These are phyloP conservation scores for Podospora fimiseda DNA, from an alignment of 495 filamentous ascomycete species.

Conservation along the genomic window DNA sequence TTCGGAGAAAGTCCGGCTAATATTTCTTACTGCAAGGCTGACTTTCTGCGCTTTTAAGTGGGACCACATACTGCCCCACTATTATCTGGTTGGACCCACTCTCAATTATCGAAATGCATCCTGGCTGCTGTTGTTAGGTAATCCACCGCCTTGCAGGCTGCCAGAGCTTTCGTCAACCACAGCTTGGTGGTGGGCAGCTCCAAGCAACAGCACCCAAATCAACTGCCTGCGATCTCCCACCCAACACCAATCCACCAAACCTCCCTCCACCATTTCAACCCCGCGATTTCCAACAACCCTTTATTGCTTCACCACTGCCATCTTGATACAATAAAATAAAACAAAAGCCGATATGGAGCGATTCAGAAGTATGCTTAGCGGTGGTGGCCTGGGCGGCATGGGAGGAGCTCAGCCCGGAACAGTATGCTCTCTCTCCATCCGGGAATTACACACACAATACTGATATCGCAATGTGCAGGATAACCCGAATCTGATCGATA, in stretches of 20 bases:
- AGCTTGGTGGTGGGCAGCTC: slow-evolving; percentile 9
- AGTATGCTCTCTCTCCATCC: slow-evolving; percentile 48
- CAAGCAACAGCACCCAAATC: slow-evolving; percentile 1
- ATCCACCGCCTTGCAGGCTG: slow-evolving; percentile 27
- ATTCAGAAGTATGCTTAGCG: slow-evolving; percentile 69
- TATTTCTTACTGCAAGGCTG: no score
- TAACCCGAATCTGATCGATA: slow-evolving; percentile 83
- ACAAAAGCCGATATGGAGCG: slow-evolving; percentile 69
- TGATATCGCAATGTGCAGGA: slow-evolving; percentile 47
- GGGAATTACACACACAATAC: slow-evolving; percentile 4
- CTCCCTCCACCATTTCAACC: background rate
- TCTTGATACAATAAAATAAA: no score
- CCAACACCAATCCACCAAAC: slow-evolving; percentile 4
- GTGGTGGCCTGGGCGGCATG: slow-evolving; percentile 74
- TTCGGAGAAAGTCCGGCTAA: no score
- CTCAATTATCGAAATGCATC: no score
- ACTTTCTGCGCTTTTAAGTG: no score
- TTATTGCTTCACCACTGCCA: background rate
- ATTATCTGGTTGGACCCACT: no score
- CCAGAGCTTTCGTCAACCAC: slow-evolving; percentile 34
- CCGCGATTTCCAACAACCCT: background rate
- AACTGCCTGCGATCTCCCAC: slow-evolving; percentile 6
- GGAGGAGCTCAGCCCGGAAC: slow-evolving; percentile 66
- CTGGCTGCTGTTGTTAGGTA: slow-evolving; percentile 17
- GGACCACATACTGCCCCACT: no score